Evolutionary conservation across 345 rosid genomes (phyloP), one percentile per base, ranked within the genome.

Genomic region (Eucalyptus decipiens): DNA sequence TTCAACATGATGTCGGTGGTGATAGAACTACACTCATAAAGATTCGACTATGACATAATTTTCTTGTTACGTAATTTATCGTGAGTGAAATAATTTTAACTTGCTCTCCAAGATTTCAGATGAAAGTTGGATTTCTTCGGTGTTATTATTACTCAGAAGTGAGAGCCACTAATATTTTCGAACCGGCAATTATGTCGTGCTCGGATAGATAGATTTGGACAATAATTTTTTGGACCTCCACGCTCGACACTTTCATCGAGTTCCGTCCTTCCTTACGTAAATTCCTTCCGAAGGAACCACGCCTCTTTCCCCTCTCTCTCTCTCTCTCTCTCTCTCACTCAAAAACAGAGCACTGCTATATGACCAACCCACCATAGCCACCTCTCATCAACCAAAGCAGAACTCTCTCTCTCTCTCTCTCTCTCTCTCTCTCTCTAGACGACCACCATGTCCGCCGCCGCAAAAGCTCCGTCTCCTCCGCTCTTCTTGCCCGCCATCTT

Each of bases 281-380:
- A 94, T 95, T 94, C 91, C 90, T 89, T 86, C 90, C 90, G 87
- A 95, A 94, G 97, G 93, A 94, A 93, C 88, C 88, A 43, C n/a
- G 18, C 8, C 69, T 40, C 18, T 37, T 56, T 56, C 30, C 30
- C 88, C 69, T 24, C 45, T 37, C 34, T 54, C 72, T 50, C 13
- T 58, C 15, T 58, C 62, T 56, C 69, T 12, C 87, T 37, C 88
- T 18, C 88, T 6, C 47, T 52, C 26, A 2, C 67, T 11, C 72
- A 7, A 40, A 72, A 72, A 72, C 83, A 72, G 83, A 72, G 83
- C 28, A 37, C 47, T 6, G 47, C 83, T 37, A 76, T 76, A 76
- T 76, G 83, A 76, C 83, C 83, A 76, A 37, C 83, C 83, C 83
- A 37, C 83, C 83, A 76, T 76, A 37, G 81, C 80, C 42, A 69